Conservation (phyloP, 2,329 filamentous ascomycete genomes). For the Colletotrichum orbiculare region DNA sequence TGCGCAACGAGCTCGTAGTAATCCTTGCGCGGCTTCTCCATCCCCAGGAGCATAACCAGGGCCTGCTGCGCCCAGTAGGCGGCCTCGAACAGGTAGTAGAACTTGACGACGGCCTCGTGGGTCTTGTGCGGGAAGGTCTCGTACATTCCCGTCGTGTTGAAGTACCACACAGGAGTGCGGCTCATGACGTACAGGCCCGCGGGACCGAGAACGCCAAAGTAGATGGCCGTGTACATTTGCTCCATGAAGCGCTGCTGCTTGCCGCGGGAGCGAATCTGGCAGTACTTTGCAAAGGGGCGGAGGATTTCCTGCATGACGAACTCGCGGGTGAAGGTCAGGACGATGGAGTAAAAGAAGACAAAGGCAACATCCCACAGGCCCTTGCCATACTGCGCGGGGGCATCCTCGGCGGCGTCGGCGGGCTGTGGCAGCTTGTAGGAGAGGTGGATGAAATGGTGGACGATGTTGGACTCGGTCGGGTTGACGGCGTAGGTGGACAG, state of each 20-base stretch:
- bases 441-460: constrained; percentile 74
- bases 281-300: constrained; percentile 68
- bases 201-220: constrained; percentile 75
- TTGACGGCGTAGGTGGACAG: constrained; percentile 69
- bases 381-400: constrained; percentile 73
- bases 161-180: constrained; percentile 78
- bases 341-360: constrained; percentile 76
- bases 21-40: constrained; percentile 80
- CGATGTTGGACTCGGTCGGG: constrained; percentile 72
- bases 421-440: constrained; percentile 70
- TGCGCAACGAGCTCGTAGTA: constrained; percentile 80
- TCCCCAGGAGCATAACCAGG: constrained; percentile 73
- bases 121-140: constrained; percentile 75
- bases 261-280: constrained; percentile 68
- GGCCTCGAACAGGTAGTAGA: constrained; percentile 80
- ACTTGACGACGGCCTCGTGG: constrained; percentile 75
- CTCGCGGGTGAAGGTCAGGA: constrained; percentile 79
- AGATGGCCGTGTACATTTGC: constrained; percentile 79
- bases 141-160: constrained; percentile 79
- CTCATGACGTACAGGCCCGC: constrained; percentile 78
- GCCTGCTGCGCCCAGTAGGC: constrained; percentile 81
- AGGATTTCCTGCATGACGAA: constrained; percentile 80
- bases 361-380: constrained; percentile 76
- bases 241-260: constrained; percentile 81
- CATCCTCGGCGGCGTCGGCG: constrained; percentile 38